Conservation (phyloP, 495 filamentous ascomycete species). For the Penicillium dipodomyicola region DNA sequence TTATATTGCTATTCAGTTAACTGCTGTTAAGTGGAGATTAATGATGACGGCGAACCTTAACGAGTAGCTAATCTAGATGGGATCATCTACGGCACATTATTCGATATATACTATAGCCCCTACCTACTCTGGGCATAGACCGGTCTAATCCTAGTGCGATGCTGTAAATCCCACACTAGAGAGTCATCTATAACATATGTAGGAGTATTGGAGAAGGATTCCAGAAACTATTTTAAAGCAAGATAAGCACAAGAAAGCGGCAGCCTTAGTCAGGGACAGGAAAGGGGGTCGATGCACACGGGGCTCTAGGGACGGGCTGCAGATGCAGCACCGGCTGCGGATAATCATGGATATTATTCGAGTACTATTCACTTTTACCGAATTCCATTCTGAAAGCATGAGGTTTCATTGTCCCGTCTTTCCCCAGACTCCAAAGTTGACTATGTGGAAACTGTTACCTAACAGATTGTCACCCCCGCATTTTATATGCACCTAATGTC, state of each 20-base stretch:
- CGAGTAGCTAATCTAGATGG: neutral
- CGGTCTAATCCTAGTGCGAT: too few relatives aligned
- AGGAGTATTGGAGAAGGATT: neutral
- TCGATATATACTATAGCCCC: neutral
- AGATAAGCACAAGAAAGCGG: neutral
- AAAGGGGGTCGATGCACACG: neutral
- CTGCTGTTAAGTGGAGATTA: neutral
- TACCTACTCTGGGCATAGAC: neutral
- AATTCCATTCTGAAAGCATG: neutral
- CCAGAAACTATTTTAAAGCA: neutral
- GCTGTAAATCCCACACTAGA: neutral
- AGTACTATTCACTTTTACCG: neutral
- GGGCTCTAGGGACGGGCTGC: neutral
- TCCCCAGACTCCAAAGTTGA: slow-evolving; percentile 27
- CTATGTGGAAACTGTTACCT: slow-evolving; percentile 39
- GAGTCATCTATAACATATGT: too few relatives aligned
- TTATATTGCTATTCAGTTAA: neutral
- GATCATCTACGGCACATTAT: neutral
- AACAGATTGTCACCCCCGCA: slow-evolving; percentile 33
- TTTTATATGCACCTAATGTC: slow-evolving; percentile 19
- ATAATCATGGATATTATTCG: neutral
- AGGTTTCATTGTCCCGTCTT: slow-evolving; percentile 1
- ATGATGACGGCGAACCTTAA: neutral
- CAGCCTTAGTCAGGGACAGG: neutral
- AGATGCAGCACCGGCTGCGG: neutral